Base-by-base conservation (phyloP, 2,329 filamentous ascomycete genomes). In the Purpureocillium lavendulum region DNA sequence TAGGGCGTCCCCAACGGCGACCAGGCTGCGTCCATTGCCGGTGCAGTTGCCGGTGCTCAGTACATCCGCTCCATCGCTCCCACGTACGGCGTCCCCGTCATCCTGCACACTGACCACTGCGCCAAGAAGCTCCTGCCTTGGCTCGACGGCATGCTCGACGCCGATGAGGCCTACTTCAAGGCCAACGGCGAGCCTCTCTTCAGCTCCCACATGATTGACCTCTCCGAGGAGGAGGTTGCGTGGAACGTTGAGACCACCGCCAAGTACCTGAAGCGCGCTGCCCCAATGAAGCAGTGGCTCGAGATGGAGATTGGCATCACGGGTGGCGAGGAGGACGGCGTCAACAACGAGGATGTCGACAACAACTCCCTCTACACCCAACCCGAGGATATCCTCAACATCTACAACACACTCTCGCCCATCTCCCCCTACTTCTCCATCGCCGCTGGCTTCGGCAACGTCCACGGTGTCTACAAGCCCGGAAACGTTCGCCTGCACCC, bases 41-140 rank as follows among this genome's bases (percentile, higher is more conserved):
- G 92, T 63, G 74, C 86, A 62, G 69, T 97, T 50, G 89, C 92
- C 48, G 89, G 77, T 54, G 92, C 92, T 53, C 86, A 95, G 73
- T 97, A 87, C 75, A 87, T 96, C 71, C 87, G 89, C 60, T 73
- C 84, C 52, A 70, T 97, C 56, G 87, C 92, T 38, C 87, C 90
- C 45, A 54, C 77, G 53, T 98, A 98, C 69, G 87, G 83, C 54
- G 71, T 97, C 51, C 90, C 90, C 57, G 87, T 95, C 53, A 74
- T 97, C 56, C 81, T 97, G 44, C 89, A 96, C 80, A 94, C 90
- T 62, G 92, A 98, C 66, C 92, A 97, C 76, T 95, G 90, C 70
- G 90, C 92, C 62, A 97, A 97, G 85, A 97, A 97, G 82, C 87
- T 97, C 44, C 82, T 97, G 42, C 92, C 92, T 47, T 97, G 90